phyloP scores from a whole-genome alignment of 2,329 filamentous ascomycete genomes.

The Aspergillus udagawae region DNA sequence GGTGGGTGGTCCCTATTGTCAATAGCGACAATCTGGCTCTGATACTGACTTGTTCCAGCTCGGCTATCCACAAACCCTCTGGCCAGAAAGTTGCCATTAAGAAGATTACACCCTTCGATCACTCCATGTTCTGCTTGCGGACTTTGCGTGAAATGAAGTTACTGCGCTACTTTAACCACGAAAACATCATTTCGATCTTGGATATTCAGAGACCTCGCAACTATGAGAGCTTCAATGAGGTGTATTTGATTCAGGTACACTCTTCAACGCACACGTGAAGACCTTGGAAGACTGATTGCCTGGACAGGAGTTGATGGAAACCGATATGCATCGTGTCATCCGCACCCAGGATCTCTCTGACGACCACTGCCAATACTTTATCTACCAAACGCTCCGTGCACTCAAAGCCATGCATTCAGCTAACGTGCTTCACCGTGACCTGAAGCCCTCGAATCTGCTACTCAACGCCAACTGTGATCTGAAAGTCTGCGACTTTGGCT shows the following conservation, averaged over 20 bases:
- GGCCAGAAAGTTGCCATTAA: constrained; percentile 99
- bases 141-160: constrained; percentile 99
- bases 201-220: constrained; percentile 97
- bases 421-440: constrained; percentile 92
- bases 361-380: constrained; percentile 99
- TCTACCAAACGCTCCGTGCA: constrained; percentile 96
- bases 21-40: neutral
- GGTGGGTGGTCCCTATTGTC: constrained; percentile 56
- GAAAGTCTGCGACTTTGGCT: constrained; percentile 97
- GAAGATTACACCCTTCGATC: constrained; percentile 99
- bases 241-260: constrained; percentile 91
- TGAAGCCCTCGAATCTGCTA: constrained; percentile 95
- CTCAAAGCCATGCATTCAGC: constrained; percentile 99
- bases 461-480: constrained; percentile 98
- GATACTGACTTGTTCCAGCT: constrained; percentile 53
- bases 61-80: constrained; percentile 95
- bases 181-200: constrained; percentile 99
- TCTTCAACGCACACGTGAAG: constrained; percentile 13
- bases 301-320: constrained; percentile 91
- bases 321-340: constrained; percentile 98
- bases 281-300: neutral
- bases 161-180: constrained; percentile 97
- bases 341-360: constrained; percentile 97
- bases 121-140: constrained; percentile 96
- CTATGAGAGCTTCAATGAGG: constrained; percentile 94